Evolutionary conservation across 2,329 filamentous ascomycete species (phyloP), one percentile per base, ranked within the genome.

Genomic region (Paracamarosporium sp.): DNA sequence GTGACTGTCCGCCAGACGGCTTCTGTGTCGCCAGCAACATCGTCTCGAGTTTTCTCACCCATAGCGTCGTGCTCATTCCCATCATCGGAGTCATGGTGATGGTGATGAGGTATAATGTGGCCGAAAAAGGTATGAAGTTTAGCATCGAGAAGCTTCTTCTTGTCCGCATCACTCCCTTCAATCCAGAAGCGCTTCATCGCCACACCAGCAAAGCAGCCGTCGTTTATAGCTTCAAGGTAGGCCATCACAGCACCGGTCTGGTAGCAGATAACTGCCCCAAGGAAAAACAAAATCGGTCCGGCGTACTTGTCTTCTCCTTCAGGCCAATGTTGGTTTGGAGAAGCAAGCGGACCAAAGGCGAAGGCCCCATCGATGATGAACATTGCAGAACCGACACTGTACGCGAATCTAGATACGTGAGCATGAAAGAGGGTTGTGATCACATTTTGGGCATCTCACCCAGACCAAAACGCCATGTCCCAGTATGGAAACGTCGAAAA

Each of bases 391-490:
- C 48, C 48, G n/a, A 52, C 36, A 22, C 20, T 28, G 36, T 52
- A 52, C 11, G 35, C 33, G 12, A 52, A 52, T 11, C 48, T 41
- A 13, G 3, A 33, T n/a, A 20, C 9, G 24, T 44, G 12, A 44
- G 43, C 27, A 30, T 28, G 12, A 6, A 30, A 3, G 17, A 5
- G 4, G 17, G 5, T 13, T 9, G 13, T 30, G 7, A 24, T 17
- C 9, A 33, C 24, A 33, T 22, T 24, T 28, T 15, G n/a, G 11
- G 30, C 6, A 15, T 22, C 44, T 35, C 20, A 47, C 44, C 44
- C 44, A 47, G 44, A 41, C 48, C 50, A 44, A 38, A 53, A 53
- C 9, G 38, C 50, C 50, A 53, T 53, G n/a, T 53, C 50, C 50
- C 50, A 53, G 38, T 53, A 53, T 11, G 50, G 50, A 17, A 53